Conservation (phyloP, 257 asterid species). For the Paraleonurus japonicus region DNA sequence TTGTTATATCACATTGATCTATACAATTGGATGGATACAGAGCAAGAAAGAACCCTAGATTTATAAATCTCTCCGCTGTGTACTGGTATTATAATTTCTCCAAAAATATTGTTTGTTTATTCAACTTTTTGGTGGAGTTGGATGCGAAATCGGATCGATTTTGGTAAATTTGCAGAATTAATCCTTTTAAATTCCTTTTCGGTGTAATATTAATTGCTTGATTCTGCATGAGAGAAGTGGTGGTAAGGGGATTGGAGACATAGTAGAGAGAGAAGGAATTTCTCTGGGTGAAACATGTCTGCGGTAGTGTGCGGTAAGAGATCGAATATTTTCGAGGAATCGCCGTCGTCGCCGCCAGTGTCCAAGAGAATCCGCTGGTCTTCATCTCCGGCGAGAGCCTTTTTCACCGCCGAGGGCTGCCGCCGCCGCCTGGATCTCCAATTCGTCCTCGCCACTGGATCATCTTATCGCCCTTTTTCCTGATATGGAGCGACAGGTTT, state of each 20-base stretch:
- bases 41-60: constrained; percentile 8
- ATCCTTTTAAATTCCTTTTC: neutral
- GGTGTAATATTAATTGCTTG: constrained; percentile 14
- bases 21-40: neutral
- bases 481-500: constrained; percentile 90
- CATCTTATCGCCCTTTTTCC: constrained; percentile 72
- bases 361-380: constrained; percentile 89
- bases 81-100: neutral
- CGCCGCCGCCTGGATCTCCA: constrained; percentile 35
- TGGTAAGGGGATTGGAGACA: constrained; percentile 42
- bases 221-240: constrained; percentile 48
- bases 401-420: constrained; percentile 63
- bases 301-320: constrained; percentile 99
- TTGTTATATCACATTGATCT: neutral
- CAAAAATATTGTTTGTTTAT: neutral
- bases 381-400: constrained; percentile 45
- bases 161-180: neutral
- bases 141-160: constrained; percentile 24
- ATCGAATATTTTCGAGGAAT: constrained; percentile 85
- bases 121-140: neutral
- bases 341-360: constrained; percentile 84
- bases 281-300: constrained; percentile 83
- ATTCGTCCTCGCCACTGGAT: constrained; percentile 46
- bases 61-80: neutral
- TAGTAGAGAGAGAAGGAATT: constrained; percentile 39